Conservation (phyloP, 345 rosid genomes). For the Salix udensis region DNA sequence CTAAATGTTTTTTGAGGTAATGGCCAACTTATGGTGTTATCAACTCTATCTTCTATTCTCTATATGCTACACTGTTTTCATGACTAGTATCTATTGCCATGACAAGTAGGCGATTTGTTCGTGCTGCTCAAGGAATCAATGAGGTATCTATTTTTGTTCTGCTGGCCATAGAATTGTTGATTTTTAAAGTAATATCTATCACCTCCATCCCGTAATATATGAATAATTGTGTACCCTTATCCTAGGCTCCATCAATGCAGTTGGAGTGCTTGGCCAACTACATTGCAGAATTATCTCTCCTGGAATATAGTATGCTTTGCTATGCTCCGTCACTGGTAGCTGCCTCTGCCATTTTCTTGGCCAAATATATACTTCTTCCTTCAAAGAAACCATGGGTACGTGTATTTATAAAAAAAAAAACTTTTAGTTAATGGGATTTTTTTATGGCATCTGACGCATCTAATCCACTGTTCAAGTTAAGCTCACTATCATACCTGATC, state of each 20-base stretch:
- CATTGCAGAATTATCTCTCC: slow-evolving; percentile 66
- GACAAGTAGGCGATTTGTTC: slow-evolving; percentile 67
- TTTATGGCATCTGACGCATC: background rate
- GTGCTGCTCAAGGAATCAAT: slow-evolving; percentile 70
- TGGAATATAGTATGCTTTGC: slow-evolving; percentile 72
- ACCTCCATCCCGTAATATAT: background rate
- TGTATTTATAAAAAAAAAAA: background rate
- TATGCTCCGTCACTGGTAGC: slow-evolving; percentile 76
- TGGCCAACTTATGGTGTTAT: background rate
- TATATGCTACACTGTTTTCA: background rate
- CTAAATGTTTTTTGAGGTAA: slow-evolving; percentile 84
- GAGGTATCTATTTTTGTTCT: slow-evolving; percentile 50
- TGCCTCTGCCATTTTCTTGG: slow-evolving; percentile 86
- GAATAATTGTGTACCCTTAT: background rate
- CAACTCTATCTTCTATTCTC: background rate
- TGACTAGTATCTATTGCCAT: slow-evolving; percentile 20
- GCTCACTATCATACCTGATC: background rate
- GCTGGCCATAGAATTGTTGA: background rate
- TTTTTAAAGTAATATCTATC: background rate
- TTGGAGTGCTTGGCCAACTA: slow-evolving; percentile 82
- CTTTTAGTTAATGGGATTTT: background rate
- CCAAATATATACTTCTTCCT: slow-evolving; percentile 64
- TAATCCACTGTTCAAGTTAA: background rate
- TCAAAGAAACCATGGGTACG: slow-evolving; percentile 86
- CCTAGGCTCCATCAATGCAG: slow-evolving; percentile 61